Percentiles rank a stretch among this genome's conserved stretches.
These are phyloP conservation scores for Rhododendron mucronatum DNA, from an alignment of 148 eudicot species.

Conservation along the genomic window DNA sequence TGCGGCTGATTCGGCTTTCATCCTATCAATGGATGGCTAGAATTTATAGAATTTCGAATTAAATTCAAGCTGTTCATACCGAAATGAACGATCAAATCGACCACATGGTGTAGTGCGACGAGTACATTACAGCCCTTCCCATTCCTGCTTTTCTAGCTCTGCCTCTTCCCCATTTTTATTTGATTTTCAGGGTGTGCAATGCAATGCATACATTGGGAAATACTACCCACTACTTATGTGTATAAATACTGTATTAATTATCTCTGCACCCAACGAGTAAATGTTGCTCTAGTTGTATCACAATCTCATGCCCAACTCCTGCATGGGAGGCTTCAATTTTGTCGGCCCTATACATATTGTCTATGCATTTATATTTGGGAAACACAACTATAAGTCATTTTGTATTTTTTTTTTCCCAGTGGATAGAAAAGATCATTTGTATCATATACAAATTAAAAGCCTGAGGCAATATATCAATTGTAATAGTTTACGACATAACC, in stretches of 20 bases:
- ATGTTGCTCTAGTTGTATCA: background rate
- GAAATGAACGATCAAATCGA: too few species aligned
- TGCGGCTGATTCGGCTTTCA: too few species aligned
- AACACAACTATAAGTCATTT: too few species aligned
- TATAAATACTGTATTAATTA: background rate
- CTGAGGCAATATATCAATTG: too few species aligned
- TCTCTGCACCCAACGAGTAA: background rate
- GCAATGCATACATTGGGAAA: background rate
- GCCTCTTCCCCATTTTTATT: background rate
- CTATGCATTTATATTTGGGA: background rate
- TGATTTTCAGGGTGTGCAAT: background rate
- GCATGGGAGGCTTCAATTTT: background rate
- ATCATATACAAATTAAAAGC: too few species aligned
- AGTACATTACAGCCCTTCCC: too few species aligned
- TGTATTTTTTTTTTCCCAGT: too few species aligned
- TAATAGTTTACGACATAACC: too few species aligned
- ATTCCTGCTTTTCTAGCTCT: background rate
- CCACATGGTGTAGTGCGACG: too few species aligned
- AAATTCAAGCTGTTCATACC: rapidly evolving
- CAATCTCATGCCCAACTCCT: background rate
- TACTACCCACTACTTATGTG: background rate
- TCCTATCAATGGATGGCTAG: too few species aligned
- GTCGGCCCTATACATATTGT: background rate
- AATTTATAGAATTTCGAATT: too few species aligned
- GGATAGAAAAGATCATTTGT: too few species aligned